These are phyloP conservation scores for Cordyceps cicadae DNA, from an alignment of 2,329 filamentous ascomycete genomes.

Conservation along the genomic window DNA sequence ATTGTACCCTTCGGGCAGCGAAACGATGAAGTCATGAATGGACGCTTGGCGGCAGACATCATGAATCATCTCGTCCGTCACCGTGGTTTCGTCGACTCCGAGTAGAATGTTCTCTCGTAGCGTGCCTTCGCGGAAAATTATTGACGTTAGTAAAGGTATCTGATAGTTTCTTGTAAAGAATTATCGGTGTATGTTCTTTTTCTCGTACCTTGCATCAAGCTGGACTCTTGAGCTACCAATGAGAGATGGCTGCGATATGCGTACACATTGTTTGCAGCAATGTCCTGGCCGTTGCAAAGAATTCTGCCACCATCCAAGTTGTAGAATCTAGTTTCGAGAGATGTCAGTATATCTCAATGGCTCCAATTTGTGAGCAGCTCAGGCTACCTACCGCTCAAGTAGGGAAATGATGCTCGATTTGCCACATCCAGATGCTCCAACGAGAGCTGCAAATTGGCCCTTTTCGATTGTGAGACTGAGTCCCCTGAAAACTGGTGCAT, in stretches of 20 bases:
- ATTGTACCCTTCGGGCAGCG: conserved; percentile 58
- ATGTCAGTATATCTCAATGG: background rate
- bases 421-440: conserved; percentile 62
- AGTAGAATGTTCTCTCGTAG: conserved; percentile 63
- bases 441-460: conserved; percentile 62
- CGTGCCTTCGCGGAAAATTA: conserved; percentile 30
- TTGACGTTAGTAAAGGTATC: too few relatives aligned
- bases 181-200: background rate
- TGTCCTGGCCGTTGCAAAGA: conserved; percentile 52
- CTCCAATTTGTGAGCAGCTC: background rate
- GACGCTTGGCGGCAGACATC: conserved; percentile 54
- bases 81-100: conserved; percentile 47
- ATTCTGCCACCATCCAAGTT: conserved; percentile 56
- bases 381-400: conserved; percentile 36
- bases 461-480: conserved; percentile 57
- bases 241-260: conserved; percentile 58
- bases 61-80: conserved; percentile 44
- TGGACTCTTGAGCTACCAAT: conserved; percentile 67
- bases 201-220: conserved; percentile 53
- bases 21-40: conserved; percentile 62
- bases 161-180: too few relatives aligned
- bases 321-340: conserved; percentile 49
- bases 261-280: conserved; percentile 48
- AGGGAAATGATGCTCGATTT: conserved; percentile 64
- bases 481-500: conserved; percentile 48